Percentiles rank a stretch among this genome's conserved stretches.
Evolutionary conservation across 140 eudicot genomes (phyloP).

Genomic region (Senecio squalidus): DNA sequence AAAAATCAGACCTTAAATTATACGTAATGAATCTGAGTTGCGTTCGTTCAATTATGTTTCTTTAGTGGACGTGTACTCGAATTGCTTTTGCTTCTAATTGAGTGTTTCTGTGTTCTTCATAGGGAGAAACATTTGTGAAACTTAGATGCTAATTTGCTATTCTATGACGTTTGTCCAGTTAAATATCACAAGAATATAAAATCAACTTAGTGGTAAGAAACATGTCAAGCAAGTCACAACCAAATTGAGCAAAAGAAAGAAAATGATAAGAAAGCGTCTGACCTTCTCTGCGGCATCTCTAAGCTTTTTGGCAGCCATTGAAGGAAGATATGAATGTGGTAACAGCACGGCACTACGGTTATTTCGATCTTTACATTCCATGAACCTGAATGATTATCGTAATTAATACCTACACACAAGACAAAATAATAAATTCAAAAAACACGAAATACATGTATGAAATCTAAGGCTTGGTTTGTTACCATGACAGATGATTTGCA

Average conservation of each 20-base stretch:
- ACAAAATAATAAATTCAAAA: slow-evolving; percentile 33
- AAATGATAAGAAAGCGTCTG: neutral
- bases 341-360: slow-evolving; percentile 67
- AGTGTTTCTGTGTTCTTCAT: too few species aligned
- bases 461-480: slow-evolving; percentile 6
- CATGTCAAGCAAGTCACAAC: neutral
- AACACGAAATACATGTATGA: slow-evolving; percentile 10
- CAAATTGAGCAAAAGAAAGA: neutral
- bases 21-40: too few species aligned
- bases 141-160: neutral
- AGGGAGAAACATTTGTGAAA: neutral
- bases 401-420: slow-evolving; percentile 62
- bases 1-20: too few species aligned
- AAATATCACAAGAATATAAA: neutral
- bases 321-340: slow-evolving; percentile 88
- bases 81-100: too few species aligned
- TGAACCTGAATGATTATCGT: slow-evolving; percentile 70
- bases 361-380: slow-evolving; percentile 94
- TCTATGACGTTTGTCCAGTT: neutral
- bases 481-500: slow-evolving; percentile 92
- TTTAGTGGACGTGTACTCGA: too few species aligned
- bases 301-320: slow-evolving; percentile 92
- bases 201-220: neutral
- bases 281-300: slow-evolving; percentile 88
- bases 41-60: too few species aligned